Conservation (phyloP, 768 basidiomycete species). For the Leccinum uliginosum region DNA sequence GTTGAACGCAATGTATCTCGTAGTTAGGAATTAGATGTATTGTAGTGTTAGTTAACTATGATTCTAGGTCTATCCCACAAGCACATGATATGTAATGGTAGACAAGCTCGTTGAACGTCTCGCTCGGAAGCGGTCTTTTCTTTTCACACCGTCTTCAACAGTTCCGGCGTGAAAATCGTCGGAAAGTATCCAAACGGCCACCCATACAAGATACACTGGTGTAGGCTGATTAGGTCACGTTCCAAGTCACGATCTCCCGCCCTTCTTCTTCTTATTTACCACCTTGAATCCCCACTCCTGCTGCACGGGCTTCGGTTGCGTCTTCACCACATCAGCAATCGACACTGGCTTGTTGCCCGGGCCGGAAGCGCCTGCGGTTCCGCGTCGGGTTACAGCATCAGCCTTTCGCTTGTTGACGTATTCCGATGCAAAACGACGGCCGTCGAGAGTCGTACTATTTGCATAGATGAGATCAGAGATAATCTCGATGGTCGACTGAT, state of each 20-base stretch:
- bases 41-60: conserved; percentile 12
- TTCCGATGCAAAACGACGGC: conserved; percentile 90
- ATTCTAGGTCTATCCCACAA: neutral
- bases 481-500: conserved; percentile 77
- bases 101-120: neutral
- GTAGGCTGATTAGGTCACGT: neutral
- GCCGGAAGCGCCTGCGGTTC: conserved; percentile 35
- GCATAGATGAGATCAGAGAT: conserved; percentile 95
- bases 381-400: conserved; percentile 60
- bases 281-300: conserved; percentile 91
- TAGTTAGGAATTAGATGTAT: conserved; percentile 20
- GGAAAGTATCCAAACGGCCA: conserved; percentile 22
- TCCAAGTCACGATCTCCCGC: conserved; percentile 46
- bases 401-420: conserved; percentile 84
- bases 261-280: conserved; percentile 94
- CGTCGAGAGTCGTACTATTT: conserved; percentile 92
- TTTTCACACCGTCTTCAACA: neutral
- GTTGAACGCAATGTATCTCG: conserved; percentile 13
- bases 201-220: conserved; percentile 14
- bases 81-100: neutral
- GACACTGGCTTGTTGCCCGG: conserved; percentile 52
- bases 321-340: conserved; percentile 88
- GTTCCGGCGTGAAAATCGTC: neutral
- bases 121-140: neutral
- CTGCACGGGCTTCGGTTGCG: conserved; percentile 71